Base-by-base conservation (phyloP, 1,139 yeast genomes). In the Wickerhamomyces sp. region DNA sequence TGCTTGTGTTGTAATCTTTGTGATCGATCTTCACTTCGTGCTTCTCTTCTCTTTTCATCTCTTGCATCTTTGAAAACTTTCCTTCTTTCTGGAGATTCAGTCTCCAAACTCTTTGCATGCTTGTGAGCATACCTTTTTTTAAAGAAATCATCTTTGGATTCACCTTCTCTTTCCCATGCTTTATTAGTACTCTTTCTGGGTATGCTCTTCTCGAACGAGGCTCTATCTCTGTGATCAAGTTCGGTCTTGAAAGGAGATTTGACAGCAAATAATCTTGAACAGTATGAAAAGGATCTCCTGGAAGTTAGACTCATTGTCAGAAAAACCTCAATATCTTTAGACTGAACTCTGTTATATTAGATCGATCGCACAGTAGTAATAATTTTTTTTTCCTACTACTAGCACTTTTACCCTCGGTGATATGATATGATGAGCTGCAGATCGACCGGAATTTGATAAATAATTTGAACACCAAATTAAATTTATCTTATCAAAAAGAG, bases 91-190 rank as follows among this genome's bases (percentile, higher is more conserved):
- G 21, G 29, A 8, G 30, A 22, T 15, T 49, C 49, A 21, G 46
- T 46, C 28, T 50, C 47, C 45, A 61, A 60, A 44, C 67, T 69
- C 33, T 54, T 55, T 2, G 78, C 78, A 48, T 78, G 85, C 9
- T 72, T 68, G 54, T 74, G 80, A 0, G 81, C 78, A 51, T 66
- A 78, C 46, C 70, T 74, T 39, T 63, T 64, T 29, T 62, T 64
- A 57, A 78, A 78, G 63, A 67, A 78, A 3, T 62, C 52, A 21
- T 72, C 83, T 46, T 78, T 77, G 39, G 66, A 67, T 47, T 68
- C 66, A 9, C 71, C 68, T 30, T 61, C 70, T 32, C 63, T 65
- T 39, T 75, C 79, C 84, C 86, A 78, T 3, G 84, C 81, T 45
- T 78, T 73, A 12, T 42, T 31, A 22, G 57, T 46, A 7, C 54